Evolutionary conservation across 2,329 filamentous ascomycete genomes (phyloP).

Genomic region (Monosporascus sp.): DNA sequence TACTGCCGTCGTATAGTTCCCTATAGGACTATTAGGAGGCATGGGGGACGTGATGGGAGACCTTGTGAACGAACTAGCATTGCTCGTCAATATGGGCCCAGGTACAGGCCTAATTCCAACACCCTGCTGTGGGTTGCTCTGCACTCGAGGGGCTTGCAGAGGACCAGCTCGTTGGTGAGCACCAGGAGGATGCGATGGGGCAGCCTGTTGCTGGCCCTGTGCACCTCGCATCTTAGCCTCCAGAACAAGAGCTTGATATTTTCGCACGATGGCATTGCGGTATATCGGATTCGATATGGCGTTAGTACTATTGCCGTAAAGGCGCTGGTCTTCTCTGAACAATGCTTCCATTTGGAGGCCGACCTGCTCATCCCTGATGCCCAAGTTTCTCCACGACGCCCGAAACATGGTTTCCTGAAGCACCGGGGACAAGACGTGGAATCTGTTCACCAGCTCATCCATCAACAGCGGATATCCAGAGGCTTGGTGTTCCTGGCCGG

Average conservation of each 20-base stretch:
- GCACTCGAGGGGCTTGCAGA: not conserved
- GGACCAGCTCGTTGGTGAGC: not conserved
- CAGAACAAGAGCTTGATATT: conserved; percentile 8
- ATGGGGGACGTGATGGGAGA: not conserved
- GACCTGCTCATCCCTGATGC: conserved; percentile 28
- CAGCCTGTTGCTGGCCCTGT: not conserved
- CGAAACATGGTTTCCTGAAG: conserved; percentile 51
- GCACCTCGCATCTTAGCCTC: not conserved
- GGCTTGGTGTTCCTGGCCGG: conserved; percentile 28
- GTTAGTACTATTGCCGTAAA: conserved; percentile 18
- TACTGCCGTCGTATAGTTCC: not conserved
- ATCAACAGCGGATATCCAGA: conserved; percentile 50
- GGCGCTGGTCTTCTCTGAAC: conserved; percentile 30
- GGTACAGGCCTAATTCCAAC: not conserved
- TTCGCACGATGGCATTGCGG: conserved; percentile 12
- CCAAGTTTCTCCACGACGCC: conserved; percentile 42
- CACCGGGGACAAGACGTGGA: conserved; percentile 43
- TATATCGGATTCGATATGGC: conserved; percentile 11
- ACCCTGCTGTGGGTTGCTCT: not conserved
- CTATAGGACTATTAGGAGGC: not conserved
- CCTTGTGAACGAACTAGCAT: not conserved
- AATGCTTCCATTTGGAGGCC: conserved; percentile 29
- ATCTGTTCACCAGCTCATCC: conserved; percentile 44
- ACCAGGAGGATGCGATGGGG: not conserved
- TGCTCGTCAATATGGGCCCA: not conserved